Conservation (phyloP, 345 rosid species). For the Capsella bursapastoris region DNA sequence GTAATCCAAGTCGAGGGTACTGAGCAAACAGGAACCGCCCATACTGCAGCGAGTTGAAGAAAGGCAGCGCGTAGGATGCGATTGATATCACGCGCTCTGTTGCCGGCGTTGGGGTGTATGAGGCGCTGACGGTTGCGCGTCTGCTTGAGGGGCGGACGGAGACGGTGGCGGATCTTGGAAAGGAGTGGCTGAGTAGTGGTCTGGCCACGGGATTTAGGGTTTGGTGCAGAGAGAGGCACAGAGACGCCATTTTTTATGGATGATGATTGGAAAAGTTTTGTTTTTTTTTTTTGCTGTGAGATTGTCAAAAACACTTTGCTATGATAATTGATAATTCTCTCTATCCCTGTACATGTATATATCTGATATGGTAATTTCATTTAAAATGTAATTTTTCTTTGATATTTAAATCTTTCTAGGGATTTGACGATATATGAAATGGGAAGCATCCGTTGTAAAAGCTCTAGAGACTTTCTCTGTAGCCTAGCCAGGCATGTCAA, state of each 20-base stretch:
- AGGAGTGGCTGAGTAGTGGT: constrained; percentile 31
- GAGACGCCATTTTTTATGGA: constrained; percentile 45
- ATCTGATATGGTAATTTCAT: no score
- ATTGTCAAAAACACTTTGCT: no score
- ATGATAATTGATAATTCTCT: no score
- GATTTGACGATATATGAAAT: no score
- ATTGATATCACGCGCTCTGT: constrained; percentile 75
- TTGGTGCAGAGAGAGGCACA: constrained; percentile 47
- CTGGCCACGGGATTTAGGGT: constrained; percentile 40
- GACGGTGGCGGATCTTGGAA: constrained; percentile 31
- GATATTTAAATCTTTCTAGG: no score
- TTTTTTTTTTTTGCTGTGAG: no score
- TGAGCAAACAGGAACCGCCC: constrained; percentile 77
- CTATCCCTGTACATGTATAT: no score
- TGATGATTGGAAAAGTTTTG: no score
- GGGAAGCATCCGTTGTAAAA: no score
- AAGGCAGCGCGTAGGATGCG: constrained; percentile 80
- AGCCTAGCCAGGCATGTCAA: no score
- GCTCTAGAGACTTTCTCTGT: no score
- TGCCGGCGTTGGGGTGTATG: constrained; percentile 77
- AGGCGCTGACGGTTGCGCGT: constrained; percentile 45
- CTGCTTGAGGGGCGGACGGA: constrained; percentile 16
- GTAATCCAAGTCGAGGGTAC: constrained; percentile 56
- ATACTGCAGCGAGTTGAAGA: constrained; percentile 86
- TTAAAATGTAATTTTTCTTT: no score